phyloP scores from a whole-genome alignment of 192 early-diverging fungal genomes.

The Podila clonocystis region DNA sequence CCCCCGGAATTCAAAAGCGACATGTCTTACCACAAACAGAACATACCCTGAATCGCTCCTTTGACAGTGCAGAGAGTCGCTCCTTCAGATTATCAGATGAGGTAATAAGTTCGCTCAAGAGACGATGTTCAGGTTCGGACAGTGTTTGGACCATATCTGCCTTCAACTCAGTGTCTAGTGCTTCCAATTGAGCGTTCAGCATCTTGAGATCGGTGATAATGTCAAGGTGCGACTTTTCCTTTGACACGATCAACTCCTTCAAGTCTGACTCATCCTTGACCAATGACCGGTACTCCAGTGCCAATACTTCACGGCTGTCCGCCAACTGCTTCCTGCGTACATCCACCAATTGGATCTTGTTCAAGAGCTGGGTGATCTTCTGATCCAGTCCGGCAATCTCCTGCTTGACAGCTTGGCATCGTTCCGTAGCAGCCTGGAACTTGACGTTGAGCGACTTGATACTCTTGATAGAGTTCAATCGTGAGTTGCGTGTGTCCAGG shows the following conservation, averaged over 20 bases:
- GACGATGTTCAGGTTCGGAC: conserved; percentile 61
- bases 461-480: conserved; percentile 77
- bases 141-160: conserved; percentile 66
- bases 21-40: not conserved
- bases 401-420: conserved; percentile 56
- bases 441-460: conserved; percentile 61
- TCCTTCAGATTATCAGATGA: conserved; percentile 67
- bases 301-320: conserved; percentile 67
- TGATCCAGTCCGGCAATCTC: conserved; percentile 69
- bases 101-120: conserved; percentile 57
- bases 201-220: conserved; percentile 58
- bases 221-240: conserved; percentile 62
- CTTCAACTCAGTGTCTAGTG: conserved; percentile 68
- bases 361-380: conserved; percentile 67
- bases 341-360: conserved; percentile 64
- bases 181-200: conserved; percentile 65
- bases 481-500: conserved; percentile 74
- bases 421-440: conserved; percentile 52
- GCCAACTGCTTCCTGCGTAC: conserved; percentile 60
- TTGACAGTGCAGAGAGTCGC: conserved; percentile 63
- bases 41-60: conserved; percentile 63
- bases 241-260: conserved; percentile 57
- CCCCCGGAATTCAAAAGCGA: too few species aligned
- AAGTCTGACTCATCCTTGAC: conserved; percentile 71
- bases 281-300: conserved; percentile 65